phyloP scores from a whole-genome alignment of 768 basidiomycete genomes.

The Tylopilus felleus region DNA sequence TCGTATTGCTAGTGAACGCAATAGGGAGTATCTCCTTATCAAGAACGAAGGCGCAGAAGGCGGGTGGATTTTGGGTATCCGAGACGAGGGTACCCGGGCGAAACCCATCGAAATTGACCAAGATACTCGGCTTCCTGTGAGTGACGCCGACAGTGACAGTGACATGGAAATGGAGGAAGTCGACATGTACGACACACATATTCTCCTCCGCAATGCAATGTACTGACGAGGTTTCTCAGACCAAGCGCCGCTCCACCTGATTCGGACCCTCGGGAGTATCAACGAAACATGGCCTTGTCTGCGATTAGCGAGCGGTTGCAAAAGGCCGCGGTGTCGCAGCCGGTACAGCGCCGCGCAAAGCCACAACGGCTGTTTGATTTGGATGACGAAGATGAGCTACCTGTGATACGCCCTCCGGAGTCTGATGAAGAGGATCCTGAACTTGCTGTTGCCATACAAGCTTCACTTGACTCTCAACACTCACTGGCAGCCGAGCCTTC shows the following conservation, averaged over 20 bases:
- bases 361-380: slow-evolving; percentile 51
- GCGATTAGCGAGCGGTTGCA: slow-evolving; percentile 52
- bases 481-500: neutral
- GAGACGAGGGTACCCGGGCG: slow-evolving; percentile 77
- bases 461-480: slow-evolving; percentile 46
- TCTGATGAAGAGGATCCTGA: slow-evolving; percentile 51
- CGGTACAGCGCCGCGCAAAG: slow-evolving; percentile 34
- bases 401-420: slow-evolving; percentile 21
- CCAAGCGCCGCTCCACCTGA: slow-evolving; percentile 42
- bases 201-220: neutral
- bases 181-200: slow-evolving; percentile 47
- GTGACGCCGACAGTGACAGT: slow-evolving; percentile 44
- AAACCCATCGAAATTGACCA: slow-evolving; percentile 87
- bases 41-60: slow-evolving; percentile 86
- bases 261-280: slow-evolving; percentile 61
- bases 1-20: slow-evolving; percentile 92
- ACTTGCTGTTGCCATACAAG: slow-evolving; percentile 58
- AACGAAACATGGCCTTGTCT: slow-evolving; percentile 56
- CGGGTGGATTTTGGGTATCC: slow-evolving; percentile 92
- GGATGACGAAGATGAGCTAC: slow-evolving; percentile 46
- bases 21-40: slow-evolving; percentile 90
- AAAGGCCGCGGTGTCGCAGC: slow-evolving; percentile 27
- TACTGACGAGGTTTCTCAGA: slow-evolving; percentile 19
- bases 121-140: slow-evolving; percentile 39
- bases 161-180: slow-evolving; percentile 83